Percentiles rank a stretch among this genome's conserved stretches.
phyloP scores from a whole-genome alignment of 2,329 filamentous ascomycete genomes.

The Fusarium foetens region DNA sequence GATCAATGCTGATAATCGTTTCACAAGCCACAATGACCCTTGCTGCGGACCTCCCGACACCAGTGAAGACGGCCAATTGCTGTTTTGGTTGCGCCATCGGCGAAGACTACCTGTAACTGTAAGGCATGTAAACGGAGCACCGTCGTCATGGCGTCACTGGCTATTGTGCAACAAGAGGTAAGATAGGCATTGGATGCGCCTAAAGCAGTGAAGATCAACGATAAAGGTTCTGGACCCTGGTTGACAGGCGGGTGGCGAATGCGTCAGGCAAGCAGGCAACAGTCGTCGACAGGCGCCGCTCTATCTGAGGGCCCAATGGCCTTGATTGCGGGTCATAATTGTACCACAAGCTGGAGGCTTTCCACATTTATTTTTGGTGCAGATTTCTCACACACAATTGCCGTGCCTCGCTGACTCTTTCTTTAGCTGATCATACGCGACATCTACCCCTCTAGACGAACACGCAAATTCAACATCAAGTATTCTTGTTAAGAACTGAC shows the following conservation, averaged over 20 bases:
- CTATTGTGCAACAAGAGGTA: constrained; percentile 20
- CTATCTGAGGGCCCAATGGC: constrained; percentile 29
- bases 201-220: constrained; percentile 38
- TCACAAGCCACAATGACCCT: constrained; percentile 32
- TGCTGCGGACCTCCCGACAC: constrained; percentile 4
- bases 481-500: constrained; percentile 26
- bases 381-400: constrained; percentile 3
- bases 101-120: constrained; percentile 11
- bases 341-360: constrained; percentile 29
- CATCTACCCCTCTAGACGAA: neutral
- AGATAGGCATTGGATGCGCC: constrained; percentile 28
- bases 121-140: constrained; percentile 18
- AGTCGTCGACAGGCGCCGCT: neutral
- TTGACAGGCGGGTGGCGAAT: constrained; percentile 41
- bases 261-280: constrained; percentile 24
- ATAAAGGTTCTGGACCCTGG: constrained; percentile 35
- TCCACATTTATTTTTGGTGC: constrained; percentile 24
- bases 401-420: neutral
- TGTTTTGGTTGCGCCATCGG: constrained; percentile 10
- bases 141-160: constrained; percentile 42
- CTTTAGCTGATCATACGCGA: neutral
- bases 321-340: constrained; percentile 25
- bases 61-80: constrained; percentile 4
- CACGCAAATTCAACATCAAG: constrained; percentile 3
- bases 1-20: constrained; percentile 8